These are phyloP conservation scores for Cryptococcus sp. DNA, from an alignment of 1,284 basidiomycete species.

Conservation along the genomic window DNA sequence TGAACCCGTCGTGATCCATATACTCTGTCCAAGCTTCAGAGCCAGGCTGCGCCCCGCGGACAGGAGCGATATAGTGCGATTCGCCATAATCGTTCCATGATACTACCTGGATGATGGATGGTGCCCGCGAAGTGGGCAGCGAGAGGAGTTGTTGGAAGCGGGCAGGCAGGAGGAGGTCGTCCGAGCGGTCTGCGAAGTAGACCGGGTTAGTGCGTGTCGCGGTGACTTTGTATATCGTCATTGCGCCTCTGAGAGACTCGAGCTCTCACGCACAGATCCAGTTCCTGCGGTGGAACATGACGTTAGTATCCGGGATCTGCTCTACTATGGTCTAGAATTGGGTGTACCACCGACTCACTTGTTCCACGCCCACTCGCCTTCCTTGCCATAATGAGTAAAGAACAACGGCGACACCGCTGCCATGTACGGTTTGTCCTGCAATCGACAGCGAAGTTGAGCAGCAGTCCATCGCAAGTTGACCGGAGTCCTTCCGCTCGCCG, in stretches of 20 bases:
- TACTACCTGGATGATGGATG: slow-evolving; percentile 51
- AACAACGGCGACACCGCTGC: slow-evolving; percentile 65
- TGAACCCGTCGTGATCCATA: slow-evolving; percentile 51
- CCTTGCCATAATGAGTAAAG: slow-evolving; percentile 59
- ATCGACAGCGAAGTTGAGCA: not conserved
- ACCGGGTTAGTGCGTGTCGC: not conserved
- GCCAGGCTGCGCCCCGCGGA: slow-evolving; percentile 49
- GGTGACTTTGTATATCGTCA: not conserved
- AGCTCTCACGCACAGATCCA: slow-evolving; percentile 40
- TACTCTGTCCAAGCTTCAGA: slow-evolving; percentile 46
- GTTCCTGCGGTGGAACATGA: slow-evolving; percentile 28
- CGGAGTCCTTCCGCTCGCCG: no score
- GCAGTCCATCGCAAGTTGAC: no score
- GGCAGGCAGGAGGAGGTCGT: slow-evolving; percentile 49
- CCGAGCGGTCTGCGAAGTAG: slow-evolving; percentile 43
- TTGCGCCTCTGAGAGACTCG: not conserved
- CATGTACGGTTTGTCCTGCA: slow-evolving; percentile 60
- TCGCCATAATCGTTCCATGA: slow-evolving; percentile 56
- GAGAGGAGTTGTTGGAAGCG: slow-evolving; percentile 46
- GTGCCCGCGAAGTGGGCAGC: slow-evolving; percentile 24
- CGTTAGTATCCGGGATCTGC: slow-evolving; percentile 1
- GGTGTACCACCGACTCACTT: slow-evolving; percentile 43
- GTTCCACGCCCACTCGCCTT: slow-evolving; percentile 50
- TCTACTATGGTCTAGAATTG: not conserved
- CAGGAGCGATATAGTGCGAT: slow-evolving; percentile 50